Evolutionary conservation across 2,329 filamentous ascomycete genomes (phyloP).

Genomic region (Fusarium hostae): DNA sequence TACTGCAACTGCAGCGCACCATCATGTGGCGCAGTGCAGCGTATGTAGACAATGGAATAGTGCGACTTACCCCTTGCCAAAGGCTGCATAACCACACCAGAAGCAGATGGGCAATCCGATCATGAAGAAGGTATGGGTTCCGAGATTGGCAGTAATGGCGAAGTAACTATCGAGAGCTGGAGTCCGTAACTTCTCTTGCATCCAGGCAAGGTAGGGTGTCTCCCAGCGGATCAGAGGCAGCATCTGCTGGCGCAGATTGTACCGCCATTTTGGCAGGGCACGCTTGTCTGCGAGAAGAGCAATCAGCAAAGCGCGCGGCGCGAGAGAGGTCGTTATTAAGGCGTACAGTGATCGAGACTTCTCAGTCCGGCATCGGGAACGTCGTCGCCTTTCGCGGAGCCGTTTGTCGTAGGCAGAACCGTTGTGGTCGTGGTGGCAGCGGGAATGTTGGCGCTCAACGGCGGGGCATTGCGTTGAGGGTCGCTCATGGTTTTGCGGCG

Average conservation of each 20-base stretch:
- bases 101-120: slow-evolving; percentile 92
- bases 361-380: slow-evolving; percentile 78
- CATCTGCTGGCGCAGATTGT: slow-evolving; percentile 80
- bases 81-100: slow-evolving; percentile 89
- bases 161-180: slow-evolving; percentile 95
- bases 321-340: background rate
- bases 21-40: slow-evolving; percentile 21
- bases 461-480: slow-evolving; percentile 49
- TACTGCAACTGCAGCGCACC: background rate
- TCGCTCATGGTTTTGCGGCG: slow-evolving; percentile 46
- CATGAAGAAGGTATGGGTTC: slow-evolving; percentile 99
- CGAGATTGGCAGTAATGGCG: slow-evolving; percentile 93
- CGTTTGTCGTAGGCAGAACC: slow-evolving; percentile 16
- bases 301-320: slow-evolving; percentile 21
- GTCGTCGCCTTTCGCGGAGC: slow-evolving; percentile 39
- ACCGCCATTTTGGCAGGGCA: slow-evolving; percentile 88
- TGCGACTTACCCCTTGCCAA: slow-evolving; percentile 82
- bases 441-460: slow-evolving; percentile 24
- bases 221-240: slow-evolving; percentile 93
- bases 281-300: slow-evolving; percentile 72
- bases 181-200: slow-evolving; percentile 83
- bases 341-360: slow-evolving; percentile 79
- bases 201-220: slow-evolving; percentile 89
- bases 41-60: slow-evolving; percentile 3
- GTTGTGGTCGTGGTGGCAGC: slow-evolving; percentile 28